Base-by-base conservation (phyloP, 2,329 filamentous ascomycete genomes). In the Ophiostoma piceae region DNA sequence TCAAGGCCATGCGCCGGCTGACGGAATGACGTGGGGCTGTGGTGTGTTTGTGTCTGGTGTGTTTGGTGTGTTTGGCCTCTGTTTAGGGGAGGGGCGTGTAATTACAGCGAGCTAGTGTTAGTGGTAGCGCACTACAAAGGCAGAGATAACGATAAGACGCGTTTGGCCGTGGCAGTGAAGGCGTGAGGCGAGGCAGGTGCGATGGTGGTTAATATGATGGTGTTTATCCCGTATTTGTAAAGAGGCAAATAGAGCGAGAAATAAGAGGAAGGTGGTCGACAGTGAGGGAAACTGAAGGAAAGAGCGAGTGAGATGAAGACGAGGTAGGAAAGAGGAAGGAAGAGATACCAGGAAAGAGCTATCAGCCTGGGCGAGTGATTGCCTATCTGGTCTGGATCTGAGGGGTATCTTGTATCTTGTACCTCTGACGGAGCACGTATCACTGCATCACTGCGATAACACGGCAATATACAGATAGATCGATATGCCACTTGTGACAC, bases 11-110 rank as follows among this genome's bases (percentile, higher is more conserved):
- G 57, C 57, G 57, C 57, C 57, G 57, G 60, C 64, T 66, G 64
- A 66, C 64, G 64, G 64, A 66, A 66, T 66, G 65, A 66, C 65
- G 65, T 43, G 65, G 65, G 65, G 65, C 65, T 66, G 65, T 66
- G 64, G 32, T 64, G 32, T 64, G 35, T 35, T 35, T 35, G 35
- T 35, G 35, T 35, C 8, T 66, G 64, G 32, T 64, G 60, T 62
- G 57, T 62, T 62, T 62, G 57, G 57, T 32, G 26, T 16, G 9
- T 57, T 22, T 57, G 16, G 51, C 11, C 39, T 41, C 9, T 8
- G 47, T n/a, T 51, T 51, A 51, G 57, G 57, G 57, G 3, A 62
- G 57, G 57, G 57, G 57, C 57, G 57, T 62, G 57, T 35, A 16
- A 16, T 26, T 32, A 32, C n/a, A 16, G 22, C 4, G 51, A 22